A percentile compares a stretch with the other conserved stretches of the same genome.
Evolutionary conservation across 2,329 filamentous ascomycete genomes (phyloP).

Genomic region (Diplodia scrobiculata): DNA sequence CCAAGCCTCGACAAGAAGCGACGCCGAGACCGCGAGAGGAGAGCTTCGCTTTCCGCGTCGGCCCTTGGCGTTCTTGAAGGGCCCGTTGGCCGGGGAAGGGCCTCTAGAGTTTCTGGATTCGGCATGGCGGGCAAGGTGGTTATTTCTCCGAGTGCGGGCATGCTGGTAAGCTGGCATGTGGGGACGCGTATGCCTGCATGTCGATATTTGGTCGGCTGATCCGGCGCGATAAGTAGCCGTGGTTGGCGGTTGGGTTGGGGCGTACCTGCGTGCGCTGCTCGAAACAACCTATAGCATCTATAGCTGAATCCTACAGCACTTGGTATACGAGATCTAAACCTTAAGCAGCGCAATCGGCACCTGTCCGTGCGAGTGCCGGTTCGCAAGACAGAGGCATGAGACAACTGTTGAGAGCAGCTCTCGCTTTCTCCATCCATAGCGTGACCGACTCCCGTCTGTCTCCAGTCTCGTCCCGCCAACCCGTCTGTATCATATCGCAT

Average conservation of each 20-base stretch:
- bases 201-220: slow-evolving; percentile 5
- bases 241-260: too few species aligned
- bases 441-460: background rate
- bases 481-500: background rate
- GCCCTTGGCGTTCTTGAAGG: background rate
- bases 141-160: background rate
- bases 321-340: background rate
- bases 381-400: background rate
- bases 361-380: background rate
- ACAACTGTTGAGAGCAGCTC: background rate
- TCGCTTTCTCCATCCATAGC: background rate
- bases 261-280: background rate
- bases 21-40: background rate
- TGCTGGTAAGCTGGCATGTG: background rate
- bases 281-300: slow-evolving; percentile 7
- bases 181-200: background rate
- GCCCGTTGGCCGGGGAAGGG: background rate
- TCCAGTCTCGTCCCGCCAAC: background rate
- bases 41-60: slow-evolving; percentile 5
- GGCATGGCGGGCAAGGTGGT: background rate
- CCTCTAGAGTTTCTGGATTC: background rate
- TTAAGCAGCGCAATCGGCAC: background rate
- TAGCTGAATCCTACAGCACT: background rate
- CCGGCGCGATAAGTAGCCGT: background rate
- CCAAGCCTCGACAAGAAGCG: slow-evolving; percentile 7